Evolutionary conservation across 768 basidiomycete genomes (phyloP).

Genomic region (Rhizopogon vinicolor): DNA sequence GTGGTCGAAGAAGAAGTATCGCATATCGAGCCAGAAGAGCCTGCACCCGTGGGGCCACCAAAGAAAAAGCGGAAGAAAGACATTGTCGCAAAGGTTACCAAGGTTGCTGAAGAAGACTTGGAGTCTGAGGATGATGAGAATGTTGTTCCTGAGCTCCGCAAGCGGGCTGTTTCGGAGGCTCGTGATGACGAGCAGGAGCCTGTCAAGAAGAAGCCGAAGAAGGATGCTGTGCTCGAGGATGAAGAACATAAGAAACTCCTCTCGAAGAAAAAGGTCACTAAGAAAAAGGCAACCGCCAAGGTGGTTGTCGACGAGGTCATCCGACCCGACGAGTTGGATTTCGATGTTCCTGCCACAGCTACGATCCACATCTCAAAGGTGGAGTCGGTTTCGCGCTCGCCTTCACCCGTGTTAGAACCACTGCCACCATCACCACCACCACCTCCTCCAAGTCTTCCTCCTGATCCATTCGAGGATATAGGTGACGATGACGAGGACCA

Average conservation of each 20-base stretch:
- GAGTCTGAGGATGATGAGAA: conserved; percentile 62
- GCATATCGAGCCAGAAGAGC: conserved; percentile 28
- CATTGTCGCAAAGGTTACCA: conserved; percentile 25
- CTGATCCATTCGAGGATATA: conserved; percentile 49
- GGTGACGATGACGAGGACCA: conserved; percentile 89
- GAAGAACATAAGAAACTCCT: conserved; percentile 19
- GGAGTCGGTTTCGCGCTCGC: conserved; percentile 46
- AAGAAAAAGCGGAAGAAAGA: conserved; percentile 60
- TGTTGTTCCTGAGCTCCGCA: conserved; percentile 30
- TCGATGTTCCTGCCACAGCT: conserved; percentile 44
- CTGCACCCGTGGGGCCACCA: conserved; percentile 36
- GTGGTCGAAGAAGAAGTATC: conserved; percentile 20
- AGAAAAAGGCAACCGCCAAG: conserved; percentile 29
- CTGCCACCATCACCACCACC: conserved; percentile 16
- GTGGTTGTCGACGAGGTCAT: conserved; percentile 46
- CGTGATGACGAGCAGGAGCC: conserved; percentile 35
- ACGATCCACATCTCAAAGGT: conserved; percentile 43
- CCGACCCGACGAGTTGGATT: conserved; percentile 43
- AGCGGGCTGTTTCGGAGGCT: conserved; percentile 42
- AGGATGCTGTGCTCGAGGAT: conserved; percentile 22
- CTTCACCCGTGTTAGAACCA: conserved; percentile 41
- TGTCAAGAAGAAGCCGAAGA: conserved; percentile 35
- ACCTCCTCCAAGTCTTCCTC: conserved; percentile 37
- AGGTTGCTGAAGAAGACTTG: conserved; percentile 39
- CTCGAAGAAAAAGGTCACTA: conserved; percentile 30